These are phyloP conservation scores for Aspergillus sclerotialis DNA, from an alignment of 2,329 filamentous ascomycete species.

Conservation along the genomic window DNA sequence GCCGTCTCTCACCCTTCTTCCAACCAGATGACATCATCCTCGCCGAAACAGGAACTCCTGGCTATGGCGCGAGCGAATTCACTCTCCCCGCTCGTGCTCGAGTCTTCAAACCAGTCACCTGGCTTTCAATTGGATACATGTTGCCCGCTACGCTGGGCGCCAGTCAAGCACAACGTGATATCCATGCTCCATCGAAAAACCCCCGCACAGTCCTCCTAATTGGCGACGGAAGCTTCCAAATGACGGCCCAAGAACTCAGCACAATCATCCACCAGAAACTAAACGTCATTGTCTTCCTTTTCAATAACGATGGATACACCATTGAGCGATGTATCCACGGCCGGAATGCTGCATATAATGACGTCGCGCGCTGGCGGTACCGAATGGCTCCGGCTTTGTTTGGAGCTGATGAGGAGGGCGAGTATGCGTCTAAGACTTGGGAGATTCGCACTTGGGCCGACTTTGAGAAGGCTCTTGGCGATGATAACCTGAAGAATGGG, in stretches of 20 bases:
- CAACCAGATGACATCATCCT: constrained; percentile 49
- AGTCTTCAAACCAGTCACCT: constrained; percentile 48
- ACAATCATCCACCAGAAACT: constrained; percentile 54
- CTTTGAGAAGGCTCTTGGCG: constrained; percentile 32
- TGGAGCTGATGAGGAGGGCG: constrained; percentile 32
- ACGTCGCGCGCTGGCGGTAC: constrained; percentile 48
- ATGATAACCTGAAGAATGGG: constrained; percentile 30
- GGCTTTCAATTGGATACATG: constrained; percentile 57
- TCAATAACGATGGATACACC: constrained; percentile 56
- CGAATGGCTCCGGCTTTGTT: constrained; percentile 44
- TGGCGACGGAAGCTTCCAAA: constrained; percentile 59
- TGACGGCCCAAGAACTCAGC: constrained; percentile 60
- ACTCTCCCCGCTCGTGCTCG: constrained; percentile 43
- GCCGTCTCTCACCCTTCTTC: constrained; percentile 41
- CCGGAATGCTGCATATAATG: constrained; percentile 48
- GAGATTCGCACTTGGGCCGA: constrained; percentile 41
- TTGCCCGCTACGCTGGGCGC: constrained; percentile 52
- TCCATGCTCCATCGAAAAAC: constrained; percentile 6
- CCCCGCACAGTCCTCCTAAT: constrained; percentile 51
- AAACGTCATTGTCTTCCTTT: constrained; percentile 44
- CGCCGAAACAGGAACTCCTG: constrained; percentile 52
- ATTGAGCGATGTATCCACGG: constrained; percentile 55
- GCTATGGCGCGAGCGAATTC: constrained; percentile 48
- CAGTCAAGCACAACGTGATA: constrained; percentile 42
- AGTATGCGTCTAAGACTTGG: constrained; percentile 32